Evolutionary conservation across 1,284 basidiomycete genomes (phyloP), one percentile per base, ranked within the genome.

Genomic region (Sanghuangporus weigelae): DNA sequence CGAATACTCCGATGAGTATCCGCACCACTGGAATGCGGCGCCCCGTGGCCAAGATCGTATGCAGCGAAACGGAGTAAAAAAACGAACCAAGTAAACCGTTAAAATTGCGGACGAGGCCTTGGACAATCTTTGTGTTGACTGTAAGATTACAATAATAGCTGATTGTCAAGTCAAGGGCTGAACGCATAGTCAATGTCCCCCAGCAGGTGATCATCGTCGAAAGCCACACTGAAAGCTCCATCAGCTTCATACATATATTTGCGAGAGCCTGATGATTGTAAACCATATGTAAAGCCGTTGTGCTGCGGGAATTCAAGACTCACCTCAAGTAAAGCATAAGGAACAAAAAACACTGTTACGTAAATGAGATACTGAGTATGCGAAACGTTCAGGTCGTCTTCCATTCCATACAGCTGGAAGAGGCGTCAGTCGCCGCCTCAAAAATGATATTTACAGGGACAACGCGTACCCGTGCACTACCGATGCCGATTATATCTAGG

Each of bases 401-500:
- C 84, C 70, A 88, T 72, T 65, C 76, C 71, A 67, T 87, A 88
- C 59, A 88, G 70, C 86, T 87, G 68, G 14, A 21, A 8, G 50
- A 40, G n/a, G 19, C 46, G 36, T 54, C 31, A 35, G 8, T 54
- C 6, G 39, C 26, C 7, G 26, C 4, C 51, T 57, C 48, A 31
- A 16, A 12, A 11, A 57, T 12, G 23, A 53, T 57, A n/a, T 48
- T 49, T 23, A 56, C 31, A 59, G 61, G 6, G 23, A 59, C 4
- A 44, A 12, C n/a, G 66, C 72, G 62, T 63, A 89, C 84, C 76
- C 84, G 86, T 12, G 89, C 89, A 74, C 93, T 93, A 71, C 90
- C 92, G 68, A 93, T 90, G 69, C 88, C 90, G 49, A 89, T 88
- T 62, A 91, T 83, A 74, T 93, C 92, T 57, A 88, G 73, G 74